A percentile compares a stretch with the other conserved stretches of the same genome.
Conservation (phyloP, 208 protist species). For the Phytomonas sp. region DNA sequence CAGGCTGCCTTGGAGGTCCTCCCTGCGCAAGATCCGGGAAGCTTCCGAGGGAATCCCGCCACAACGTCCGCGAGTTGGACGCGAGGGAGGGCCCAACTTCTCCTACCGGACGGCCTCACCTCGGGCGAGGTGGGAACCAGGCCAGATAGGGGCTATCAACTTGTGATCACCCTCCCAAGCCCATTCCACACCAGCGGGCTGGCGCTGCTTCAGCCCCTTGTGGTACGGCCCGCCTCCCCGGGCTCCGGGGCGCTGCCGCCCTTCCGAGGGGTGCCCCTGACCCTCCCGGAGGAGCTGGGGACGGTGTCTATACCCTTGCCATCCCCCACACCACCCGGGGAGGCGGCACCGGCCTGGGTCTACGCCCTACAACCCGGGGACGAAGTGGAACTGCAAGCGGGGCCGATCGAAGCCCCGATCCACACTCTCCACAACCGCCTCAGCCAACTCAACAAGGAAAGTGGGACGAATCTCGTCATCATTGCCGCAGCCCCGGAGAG, state of each 20-base stretch:
- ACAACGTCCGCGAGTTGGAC: conserved; percentile 6
- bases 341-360: conserved; percentile 55
- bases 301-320: conserved; percentile 19
- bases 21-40: conserved; percentile 5
- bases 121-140: conserved; percentile 22
- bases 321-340: conserved; percentile 7
- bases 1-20: conserved; percentile 29
- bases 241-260: conserved; percentile 39
- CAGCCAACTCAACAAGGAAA: conserved; percentile 8
- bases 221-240: conserved; percentile 16
- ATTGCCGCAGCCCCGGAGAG: conserved; percentile 78
- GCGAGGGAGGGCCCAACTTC: conserved; percentile 17
- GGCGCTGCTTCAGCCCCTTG: conserved; percentile 67
- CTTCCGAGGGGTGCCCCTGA: conserved; percentile 71
- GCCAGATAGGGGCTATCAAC: conserved; percentile 31
- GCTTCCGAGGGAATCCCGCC: not conserved
- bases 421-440: conserved; percentile 1
- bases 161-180: conserved; percentile 67
- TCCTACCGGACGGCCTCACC: conserved; percentile 39
- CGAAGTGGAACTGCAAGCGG: conserved; percentile 71
- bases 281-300: conserved; percentile 57
- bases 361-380: conserved; percentile 54
- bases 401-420: conserved; percentile 27
- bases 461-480: conserved; percentile 45
- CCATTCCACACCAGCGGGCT: conserved; percentile 64